Percentiles rank a stretch among this genome's conserved stretches.
These are phyloP conservation scores for Verticillium isaacii DNA, from an alignment of 2,329 filamentous ascomycete genomes.

Conservation along the genomic window DNA sequence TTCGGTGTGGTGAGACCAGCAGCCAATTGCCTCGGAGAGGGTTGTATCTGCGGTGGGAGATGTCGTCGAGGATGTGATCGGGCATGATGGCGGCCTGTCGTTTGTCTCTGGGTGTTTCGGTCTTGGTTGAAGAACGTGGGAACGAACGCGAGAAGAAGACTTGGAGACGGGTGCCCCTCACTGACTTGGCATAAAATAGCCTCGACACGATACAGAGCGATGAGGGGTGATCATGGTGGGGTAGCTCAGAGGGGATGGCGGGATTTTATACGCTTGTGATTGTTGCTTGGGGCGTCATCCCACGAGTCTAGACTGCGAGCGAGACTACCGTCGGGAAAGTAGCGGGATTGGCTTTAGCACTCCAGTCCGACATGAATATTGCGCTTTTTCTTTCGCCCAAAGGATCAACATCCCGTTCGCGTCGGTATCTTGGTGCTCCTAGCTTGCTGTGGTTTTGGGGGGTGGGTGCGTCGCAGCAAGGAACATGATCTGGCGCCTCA, in stretches of 20 bases:
- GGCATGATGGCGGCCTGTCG: constrained; percentile 48
- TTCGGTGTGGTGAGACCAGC: constrained; percentile 91
- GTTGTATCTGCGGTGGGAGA: constrained; percentile 93
- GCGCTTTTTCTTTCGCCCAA: neutral
- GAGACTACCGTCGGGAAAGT: neutral
- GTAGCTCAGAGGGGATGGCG: constrained; percentile 3
- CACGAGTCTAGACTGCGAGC: neutral
- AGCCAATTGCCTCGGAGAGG: constrained; percentile 86
- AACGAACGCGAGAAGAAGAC: neutral
- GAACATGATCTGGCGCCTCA: neutral
- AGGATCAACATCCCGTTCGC: neutral
- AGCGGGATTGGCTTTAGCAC: neutral
- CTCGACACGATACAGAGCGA: neutral
- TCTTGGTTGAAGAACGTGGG: neutral
- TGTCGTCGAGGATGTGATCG: constrained; percentile 81
- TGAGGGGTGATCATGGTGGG: constrained; percentile 6
- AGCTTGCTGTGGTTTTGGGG: neutral
- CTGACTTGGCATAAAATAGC: neutral
- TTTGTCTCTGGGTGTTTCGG: neutral
- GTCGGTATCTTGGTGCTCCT: neutral
- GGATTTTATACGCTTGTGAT: neutral
- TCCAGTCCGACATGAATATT: neutral
- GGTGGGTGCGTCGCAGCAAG: neutral
- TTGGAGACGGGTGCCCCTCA: neutral
- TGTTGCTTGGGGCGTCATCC: neutral